phyloP scores from a whole-genome alignment of 148 eudicot genomes.

The Persicaria tinctoria region DNA sequence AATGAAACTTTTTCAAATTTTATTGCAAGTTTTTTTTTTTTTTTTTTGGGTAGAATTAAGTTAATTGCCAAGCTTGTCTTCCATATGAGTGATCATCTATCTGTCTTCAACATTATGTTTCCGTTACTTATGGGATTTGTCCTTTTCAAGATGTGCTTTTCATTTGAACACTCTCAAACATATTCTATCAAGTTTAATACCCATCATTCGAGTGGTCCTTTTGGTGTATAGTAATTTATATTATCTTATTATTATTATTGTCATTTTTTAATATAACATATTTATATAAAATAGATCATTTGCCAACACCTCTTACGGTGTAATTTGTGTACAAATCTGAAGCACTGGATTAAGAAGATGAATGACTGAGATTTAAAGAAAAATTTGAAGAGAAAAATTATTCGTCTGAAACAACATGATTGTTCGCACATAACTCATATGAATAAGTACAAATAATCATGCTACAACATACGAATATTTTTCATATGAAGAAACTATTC shows the following conservation, averaged over 20 bases:
- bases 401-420: no score
- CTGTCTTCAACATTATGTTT: slow-evolving; percentile 3
- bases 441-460: no score
- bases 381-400: no score
- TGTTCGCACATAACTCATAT: no score
- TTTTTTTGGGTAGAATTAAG: neutral
- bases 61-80: neutral
- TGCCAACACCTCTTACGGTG: neutral
- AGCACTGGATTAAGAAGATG: no score
- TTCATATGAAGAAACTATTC: no score
- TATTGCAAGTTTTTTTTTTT: neutral
- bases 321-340: no score
- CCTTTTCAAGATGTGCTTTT: slow-evolving; percentile 6
- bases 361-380: no score
- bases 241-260: neutral
- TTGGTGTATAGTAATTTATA: neutral
- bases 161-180: neutral
- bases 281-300: no score
- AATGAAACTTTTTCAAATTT: neutral
- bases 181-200: neutral
- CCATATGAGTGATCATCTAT: slow-evolving; percentile 4
- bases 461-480: no score
- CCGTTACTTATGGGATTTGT: slow-evolving; percentile 7
- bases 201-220: neutral
- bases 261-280: neutral